A percentile compares a stretch with the other conserved stretches of the same genome.
These are phyloP conservation scores for Ceratobasidium sp. DNA, from an alignment of 1,284 basidiomycete genomes.

Conservation along the genomic window DNA sequence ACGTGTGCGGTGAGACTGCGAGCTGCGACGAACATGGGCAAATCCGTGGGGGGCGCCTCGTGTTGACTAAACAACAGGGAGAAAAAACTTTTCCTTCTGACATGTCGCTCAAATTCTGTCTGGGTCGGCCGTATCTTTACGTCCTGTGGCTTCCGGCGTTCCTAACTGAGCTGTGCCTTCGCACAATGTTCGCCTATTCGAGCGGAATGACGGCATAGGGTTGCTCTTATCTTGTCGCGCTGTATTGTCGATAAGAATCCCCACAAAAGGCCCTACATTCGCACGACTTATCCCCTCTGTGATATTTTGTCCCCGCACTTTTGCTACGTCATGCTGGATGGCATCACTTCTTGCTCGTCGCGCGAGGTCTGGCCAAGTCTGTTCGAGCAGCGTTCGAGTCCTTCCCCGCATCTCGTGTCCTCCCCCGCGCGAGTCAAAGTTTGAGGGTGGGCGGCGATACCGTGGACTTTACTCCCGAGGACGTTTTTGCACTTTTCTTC, in stretches of 20 bases:
- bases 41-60: neutral
- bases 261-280: constrained; percentile 14
- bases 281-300: no score
- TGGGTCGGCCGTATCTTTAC: neutral
- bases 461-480: constrained; percentile 28
- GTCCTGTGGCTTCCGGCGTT: neutral
- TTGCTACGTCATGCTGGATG: neutral
- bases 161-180: neutral
- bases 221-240: constrained; percentile 8
- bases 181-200: constrained; percentile 13
- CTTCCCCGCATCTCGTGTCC: neutral
- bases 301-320: neutral
- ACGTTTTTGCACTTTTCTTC: neutral
- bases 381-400: no score
- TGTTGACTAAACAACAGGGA: neutral
- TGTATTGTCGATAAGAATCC: neutral
- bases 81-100: constrained; percentile 2
- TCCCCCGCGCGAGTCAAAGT: constrained; percentile 13
- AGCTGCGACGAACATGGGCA: no score
- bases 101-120: no score
- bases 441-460: constrained; percentile 36
- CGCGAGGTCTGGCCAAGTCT: no score
- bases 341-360: neutral
- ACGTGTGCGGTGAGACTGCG: no score
- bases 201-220: no score